phyloP scores from a whole-genome alignment of 2,329 filamentous ascomycete genomes.

The Monosporascus sp. region DNA sequence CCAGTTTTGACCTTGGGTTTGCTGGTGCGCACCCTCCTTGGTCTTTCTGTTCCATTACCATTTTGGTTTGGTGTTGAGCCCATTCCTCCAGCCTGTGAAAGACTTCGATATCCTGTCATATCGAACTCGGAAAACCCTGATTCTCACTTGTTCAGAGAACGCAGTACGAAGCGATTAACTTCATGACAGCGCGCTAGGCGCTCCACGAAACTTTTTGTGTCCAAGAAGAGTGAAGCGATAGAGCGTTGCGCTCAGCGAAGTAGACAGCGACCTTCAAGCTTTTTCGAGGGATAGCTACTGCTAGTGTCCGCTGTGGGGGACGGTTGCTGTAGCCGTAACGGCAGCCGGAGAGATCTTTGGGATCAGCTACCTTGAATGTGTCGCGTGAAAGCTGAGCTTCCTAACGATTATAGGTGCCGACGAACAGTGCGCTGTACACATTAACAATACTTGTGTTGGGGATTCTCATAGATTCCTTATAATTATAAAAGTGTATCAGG shows the following conservation, averaged over 20 bases:
- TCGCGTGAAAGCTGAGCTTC: background rate
- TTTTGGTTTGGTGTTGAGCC: constrained; percentile 4
- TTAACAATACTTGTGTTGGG: background rate
- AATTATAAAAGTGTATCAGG: too few relatives aligned
- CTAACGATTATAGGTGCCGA: background rate
- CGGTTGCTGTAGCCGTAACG: background rate
- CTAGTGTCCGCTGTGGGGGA: background rate
- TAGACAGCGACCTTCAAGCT: background rate
- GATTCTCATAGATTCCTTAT: too few relatives aligned
- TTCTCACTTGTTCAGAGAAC: constrained; percentile 3
- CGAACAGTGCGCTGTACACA: background rate
- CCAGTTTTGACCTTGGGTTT: constrained; percentile 62
- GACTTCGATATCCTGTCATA: constrained; percentile 5
- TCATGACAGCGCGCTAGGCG: constrained; percentile 7
- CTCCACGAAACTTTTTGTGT: background rate
- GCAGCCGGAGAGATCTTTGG: background rate
- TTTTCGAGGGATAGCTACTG: background rate
- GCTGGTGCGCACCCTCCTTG: constrained; percentile 45
- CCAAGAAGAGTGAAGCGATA: background rate
- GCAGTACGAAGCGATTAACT: constrained; percentile 1
- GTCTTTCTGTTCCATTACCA: constrained; percentile 22
- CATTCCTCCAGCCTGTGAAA: constrained; percentile 3
- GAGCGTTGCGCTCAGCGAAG: background rate
- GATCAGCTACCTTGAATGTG: background rate
- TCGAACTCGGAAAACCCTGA: background rate